Base-by-base conservation (phyloP, 768 basidiomycete genomes). In the Mycena kentingensis region DNA sequence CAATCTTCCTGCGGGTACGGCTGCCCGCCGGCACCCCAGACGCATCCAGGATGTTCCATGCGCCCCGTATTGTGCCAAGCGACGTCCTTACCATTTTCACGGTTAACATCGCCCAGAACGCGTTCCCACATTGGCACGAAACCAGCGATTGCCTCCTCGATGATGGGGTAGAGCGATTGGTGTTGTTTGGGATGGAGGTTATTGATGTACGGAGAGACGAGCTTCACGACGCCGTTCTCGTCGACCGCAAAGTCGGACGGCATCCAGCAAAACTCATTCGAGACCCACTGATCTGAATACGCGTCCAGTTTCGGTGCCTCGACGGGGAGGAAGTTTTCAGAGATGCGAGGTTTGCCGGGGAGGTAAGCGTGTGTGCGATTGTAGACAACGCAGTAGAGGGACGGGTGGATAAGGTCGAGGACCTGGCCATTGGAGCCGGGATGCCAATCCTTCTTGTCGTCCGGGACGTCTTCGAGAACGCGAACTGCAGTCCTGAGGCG, bases 301-400 rank as follows among this genome's bases (percentile, higher is more conserved):
- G 31, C 24, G 10, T 50, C 10, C 24, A 8, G 1, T 6, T 24
- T 28, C 16, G 51, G 52, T 4, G 28, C 28, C 11, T 5, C 24
- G 24, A 54, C 49, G n/a, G 52, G 56, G 12, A 53, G 48, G 34
- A 58, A 51, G 32, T 58, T 54, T 2, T 44, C 26, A 8, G 49
- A 19, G 37, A 35, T 22, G 7, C 39, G 58, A 8, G 39, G 37
- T 36, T 47, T 39, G 1, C 25, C 51, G 4, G 47, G 46, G 1
- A 53, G 31, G 25, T 50, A 51, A 4, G 52, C 32, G 35, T 65
- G 58, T 2, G 69, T 70, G 21, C 64, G 64, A 8, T 67, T 71
- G 51, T 77, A 76, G 1, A 72, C 67, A 4, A 77, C 52, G 25
- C 70, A 70, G 59, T 67, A 79, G 3, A 78, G 61, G 1, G 76